Evolutionary conservation across 305 asterid species (phyloP).

Genomic region (Solanum hybrid): DNA sequence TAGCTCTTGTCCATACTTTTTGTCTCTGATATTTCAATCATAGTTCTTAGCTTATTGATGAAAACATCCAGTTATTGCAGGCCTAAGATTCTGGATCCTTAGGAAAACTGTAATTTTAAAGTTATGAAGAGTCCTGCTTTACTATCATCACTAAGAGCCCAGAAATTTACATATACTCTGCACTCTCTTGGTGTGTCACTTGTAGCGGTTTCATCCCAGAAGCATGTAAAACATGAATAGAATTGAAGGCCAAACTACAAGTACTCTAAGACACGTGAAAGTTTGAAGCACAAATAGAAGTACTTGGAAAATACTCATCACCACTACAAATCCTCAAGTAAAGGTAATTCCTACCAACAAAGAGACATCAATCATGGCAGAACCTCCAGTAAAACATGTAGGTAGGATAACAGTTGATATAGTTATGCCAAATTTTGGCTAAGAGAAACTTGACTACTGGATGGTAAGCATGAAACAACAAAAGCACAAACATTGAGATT

Average conservation of each 20-base stretch:
- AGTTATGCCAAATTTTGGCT: not conserved
- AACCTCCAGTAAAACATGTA: not conserved
- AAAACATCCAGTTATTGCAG: not conserved
- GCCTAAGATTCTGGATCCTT: not conserved
- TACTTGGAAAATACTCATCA: not conserved
- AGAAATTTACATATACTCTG: not conserved
- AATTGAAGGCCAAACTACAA: not conserved
- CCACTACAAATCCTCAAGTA: not conserved
- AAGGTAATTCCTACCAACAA: not conserved
- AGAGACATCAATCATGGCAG: not conserved
- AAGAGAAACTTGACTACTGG: not conserved
- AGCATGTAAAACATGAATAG: not conserved
- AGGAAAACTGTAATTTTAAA: not conserved
- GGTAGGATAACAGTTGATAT: not conserved
- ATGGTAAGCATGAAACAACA: not conserved
- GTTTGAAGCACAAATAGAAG: not conserved
- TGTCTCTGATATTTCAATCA: not conserved
- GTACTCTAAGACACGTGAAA: not conserved
- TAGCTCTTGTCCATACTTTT: not conserved
- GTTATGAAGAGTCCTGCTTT: not conserved
- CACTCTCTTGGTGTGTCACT: not conserved
- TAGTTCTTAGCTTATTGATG: not conserved
- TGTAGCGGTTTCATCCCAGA: not conserved
- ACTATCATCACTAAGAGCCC: not conserved
- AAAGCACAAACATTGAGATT: not conserved